These are phyloP conservation scores for Calonectria naviculata DNA, from an alignment of 2,329 filamentous ascomycete species.

Conservation along the genomic window DNA sequence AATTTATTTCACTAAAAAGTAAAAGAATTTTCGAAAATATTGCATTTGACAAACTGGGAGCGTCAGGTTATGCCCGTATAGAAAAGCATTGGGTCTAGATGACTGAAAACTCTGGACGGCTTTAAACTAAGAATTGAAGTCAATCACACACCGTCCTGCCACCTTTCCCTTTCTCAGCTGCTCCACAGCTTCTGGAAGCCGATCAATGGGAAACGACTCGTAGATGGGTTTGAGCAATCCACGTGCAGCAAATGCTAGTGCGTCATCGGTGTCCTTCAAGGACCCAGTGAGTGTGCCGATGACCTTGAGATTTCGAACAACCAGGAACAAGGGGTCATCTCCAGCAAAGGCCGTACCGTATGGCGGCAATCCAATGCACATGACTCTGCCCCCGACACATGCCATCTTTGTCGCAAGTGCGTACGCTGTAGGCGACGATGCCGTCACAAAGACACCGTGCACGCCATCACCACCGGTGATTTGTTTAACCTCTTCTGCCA, in stretches of 20 bases:
- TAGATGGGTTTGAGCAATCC: background rate
- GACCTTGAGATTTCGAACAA: conserved; percentile 13
- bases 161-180: background rate
- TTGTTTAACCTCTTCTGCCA: background rate
- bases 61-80: too few species aligned
- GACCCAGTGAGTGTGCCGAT: conserved; percentile 17
- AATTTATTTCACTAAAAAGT: too few species aligned
- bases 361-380: conserved; percentile 18
- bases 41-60: too few species aligned
- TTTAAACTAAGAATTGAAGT: background rate
- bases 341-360: conserved; percentile 15
- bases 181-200: background rate
- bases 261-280: background rate
- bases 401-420: background rate
- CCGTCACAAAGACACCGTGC: background rate
- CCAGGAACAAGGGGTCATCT: conserved; percentile 15
- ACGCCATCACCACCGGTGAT: background rate
- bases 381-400: conserved; percentile 22
- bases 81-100: too few species aligned
- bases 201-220: background rate
- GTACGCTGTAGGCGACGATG: background rate
- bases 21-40: too few species aligned
- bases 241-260: background rate
- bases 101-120: too few species aligned
- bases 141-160: background rate